A percentile compares a stretch with the other conserved stretches of the same genome.
Conservation (phyloP, 768 basidiomycete species). For the Boletus speciosus region DNA sequence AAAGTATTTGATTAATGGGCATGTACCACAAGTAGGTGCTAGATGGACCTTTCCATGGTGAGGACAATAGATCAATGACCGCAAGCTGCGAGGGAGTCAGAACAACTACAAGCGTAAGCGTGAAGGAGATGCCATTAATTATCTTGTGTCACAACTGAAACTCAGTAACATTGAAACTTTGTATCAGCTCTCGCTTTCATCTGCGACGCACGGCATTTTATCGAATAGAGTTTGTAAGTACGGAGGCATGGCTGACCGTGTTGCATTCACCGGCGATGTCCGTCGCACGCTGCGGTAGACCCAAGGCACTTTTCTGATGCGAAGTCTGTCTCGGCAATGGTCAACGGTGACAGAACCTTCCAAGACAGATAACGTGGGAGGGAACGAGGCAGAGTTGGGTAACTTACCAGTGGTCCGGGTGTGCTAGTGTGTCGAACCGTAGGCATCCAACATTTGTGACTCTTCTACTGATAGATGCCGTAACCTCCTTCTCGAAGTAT, state of each 20-base stretch:
- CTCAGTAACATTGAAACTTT: not conserved
- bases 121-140: not conserved
- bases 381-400: too few species aligned
- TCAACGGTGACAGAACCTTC: not conserved
- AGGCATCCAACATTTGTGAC: not conserved
- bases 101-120: not conserved
- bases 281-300: not conserved
- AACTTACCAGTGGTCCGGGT: too few species aligned
- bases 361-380: not conserved
- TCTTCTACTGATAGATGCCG: not conserved
- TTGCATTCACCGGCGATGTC: not conserved
- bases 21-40: not conserved
- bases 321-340: not conserved
- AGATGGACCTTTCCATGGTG: not conserved
- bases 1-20: not conserved
- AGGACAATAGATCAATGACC: not conserved
- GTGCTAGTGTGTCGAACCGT: not conserved
- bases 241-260: not conserved
- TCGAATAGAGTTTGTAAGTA: not conserved
- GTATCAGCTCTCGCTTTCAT: not conserved
- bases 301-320: too few species aligned
- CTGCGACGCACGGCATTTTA: not conserved
- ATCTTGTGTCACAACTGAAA: not conserved
- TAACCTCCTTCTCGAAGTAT: not conserved
- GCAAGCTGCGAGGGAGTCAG: not conserved